Conservation (phyloP, 2,329 filamentous ascomycete species). For the Hymenoscyphus albidus region DNA sequence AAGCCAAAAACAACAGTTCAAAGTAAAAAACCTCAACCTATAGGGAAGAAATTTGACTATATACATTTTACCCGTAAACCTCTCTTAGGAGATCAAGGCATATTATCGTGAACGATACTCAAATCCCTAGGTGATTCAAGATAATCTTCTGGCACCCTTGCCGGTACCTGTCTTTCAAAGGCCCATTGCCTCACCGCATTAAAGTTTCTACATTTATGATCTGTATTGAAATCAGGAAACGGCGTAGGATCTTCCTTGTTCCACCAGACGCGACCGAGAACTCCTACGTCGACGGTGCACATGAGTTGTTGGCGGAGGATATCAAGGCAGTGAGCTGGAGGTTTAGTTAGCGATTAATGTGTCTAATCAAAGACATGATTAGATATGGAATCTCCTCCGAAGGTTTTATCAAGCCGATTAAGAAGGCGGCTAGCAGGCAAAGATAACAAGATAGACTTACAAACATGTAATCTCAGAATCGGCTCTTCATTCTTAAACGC, state of each 20-base stretch:
- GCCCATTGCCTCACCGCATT: slow-evolving; percentile 48
- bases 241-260: slow-evolving; percentile 36
- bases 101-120: slow-evolving; percentile 20
- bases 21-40: too few species aligned
- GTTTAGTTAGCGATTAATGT: background rate
- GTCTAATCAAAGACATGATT: too few species aligned
- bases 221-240: slow-evolving; percentile 51
- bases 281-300: slow-evolving; percentile 48
- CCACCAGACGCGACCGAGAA: slow-evolving; percentile 52
- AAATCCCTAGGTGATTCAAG: slow-evolving; percentile 14
- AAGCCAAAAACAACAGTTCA: background rate
- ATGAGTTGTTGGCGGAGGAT: slow-evolving; percentile 51
- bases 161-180: slow-evolving; percentile 40
- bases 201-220: slow-evolving; percentile 49
- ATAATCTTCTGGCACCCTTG: slow-evolving; percentile 22
- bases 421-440: background rate
- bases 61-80: too few species aligned
- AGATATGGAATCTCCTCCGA: too few species aligned
- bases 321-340: slow-evolving; percentile 49
- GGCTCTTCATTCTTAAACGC: slow-evolving; percentile 46
- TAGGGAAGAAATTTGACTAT: background rate
- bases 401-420: too few species aligned
- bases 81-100: slow-evolving; percentile 26
- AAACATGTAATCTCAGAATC: slow-evolving; percentile 43
- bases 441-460: slow-evolving; percentile 37